Evolutionary conservation across 192 early-diverging fungal genomes (phyloP).

Genomic region (Backusella australiensis): DNA sequence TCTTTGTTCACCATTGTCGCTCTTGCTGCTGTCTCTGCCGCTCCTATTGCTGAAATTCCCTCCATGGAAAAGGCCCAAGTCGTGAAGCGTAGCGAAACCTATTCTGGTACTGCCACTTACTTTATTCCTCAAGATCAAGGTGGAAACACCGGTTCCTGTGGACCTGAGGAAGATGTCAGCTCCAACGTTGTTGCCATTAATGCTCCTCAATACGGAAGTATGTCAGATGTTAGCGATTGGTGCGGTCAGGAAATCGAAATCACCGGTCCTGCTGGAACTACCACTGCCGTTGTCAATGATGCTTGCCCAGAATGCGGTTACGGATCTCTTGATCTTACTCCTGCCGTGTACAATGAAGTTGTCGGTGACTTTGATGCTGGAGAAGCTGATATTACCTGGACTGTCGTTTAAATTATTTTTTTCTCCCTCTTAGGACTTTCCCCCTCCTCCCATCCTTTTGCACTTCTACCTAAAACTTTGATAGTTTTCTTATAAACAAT

Average conservation of each 20-base stretch:
- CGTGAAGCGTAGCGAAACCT: neutral
- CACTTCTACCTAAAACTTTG: neutral
- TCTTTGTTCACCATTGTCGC: slow-evolving; percentile 14
- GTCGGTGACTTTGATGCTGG: slow-evolving; percentile 46
- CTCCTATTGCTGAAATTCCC: neutral
- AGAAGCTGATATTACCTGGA: slow-evolving; percentile 50
- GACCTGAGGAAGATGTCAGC: slow-evolving; percentile 16
- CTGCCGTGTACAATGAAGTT: slow-evolving; percentile 33
- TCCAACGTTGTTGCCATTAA: slow-evolving; percentile 26
- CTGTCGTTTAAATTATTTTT: slow-evolving; percentile 29
- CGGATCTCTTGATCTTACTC: slow-evolving; percentile 54
- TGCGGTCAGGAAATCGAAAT: slow-evolving; percentile 26
- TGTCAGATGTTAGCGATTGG: slow-evolving; percentile 15
- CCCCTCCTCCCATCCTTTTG: too few species aligned
- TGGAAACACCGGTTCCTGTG: slow-evolving; percentile 17
- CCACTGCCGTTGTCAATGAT: slow-evolving; percentile 49
- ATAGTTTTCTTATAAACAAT: neutral
- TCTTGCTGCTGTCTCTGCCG: slow-evolving; percentile 10
- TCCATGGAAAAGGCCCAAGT: neutral
- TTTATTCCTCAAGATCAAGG: slow-evolving; percentile 29
- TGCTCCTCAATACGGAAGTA: slow-evolving; percentile 20
- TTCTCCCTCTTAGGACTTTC: too few species aligned
- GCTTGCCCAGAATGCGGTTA: slow-evolving; percentile 49
- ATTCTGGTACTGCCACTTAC: slow-evolving; percentile 23
- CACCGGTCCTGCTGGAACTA: slow-evolving; percentile 37